These are phyloP conservation scores for Pleurozium schreberi DNA, from an alignment of 225 moss, liverwort and hornwort species.

Conservation along the genomic window DNA sequence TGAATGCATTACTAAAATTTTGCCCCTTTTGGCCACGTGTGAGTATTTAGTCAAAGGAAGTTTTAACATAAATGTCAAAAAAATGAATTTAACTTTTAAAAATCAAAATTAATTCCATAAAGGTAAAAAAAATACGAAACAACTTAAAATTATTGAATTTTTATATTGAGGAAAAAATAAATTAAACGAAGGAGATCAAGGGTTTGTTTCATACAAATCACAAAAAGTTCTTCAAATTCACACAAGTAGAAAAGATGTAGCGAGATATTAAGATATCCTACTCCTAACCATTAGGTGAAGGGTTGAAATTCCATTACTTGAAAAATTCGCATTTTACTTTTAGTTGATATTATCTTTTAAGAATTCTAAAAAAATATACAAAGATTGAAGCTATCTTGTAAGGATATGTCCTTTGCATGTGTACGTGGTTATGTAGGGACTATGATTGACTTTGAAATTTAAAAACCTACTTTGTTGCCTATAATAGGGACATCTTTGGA, in stretches of 20 bases:
- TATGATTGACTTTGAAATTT: background rate
- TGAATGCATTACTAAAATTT: background rate
- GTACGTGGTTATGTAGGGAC: fast-evolving
- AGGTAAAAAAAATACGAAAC: background rate
- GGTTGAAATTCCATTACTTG: fast-evolving
- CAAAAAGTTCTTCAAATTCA: background rate
- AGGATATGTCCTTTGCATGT: fast-evolving
- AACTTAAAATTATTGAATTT: background rate
- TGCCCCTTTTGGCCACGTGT: no score
- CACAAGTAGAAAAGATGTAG: background rate
- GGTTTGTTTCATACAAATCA: background rate
- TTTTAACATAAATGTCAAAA: background rate
- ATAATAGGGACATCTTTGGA: background rate
- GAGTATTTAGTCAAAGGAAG: no score
- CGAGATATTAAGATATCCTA: background rate
- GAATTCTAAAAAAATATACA: background rate
- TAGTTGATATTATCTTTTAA: background rate
- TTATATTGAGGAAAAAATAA: background rate
- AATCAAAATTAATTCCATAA: background rate
- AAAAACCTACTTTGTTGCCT: background rate
- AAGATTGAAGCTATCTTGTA: background rate
- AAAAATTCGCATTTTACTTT: no score
- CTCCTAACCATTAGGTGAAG: background rate
- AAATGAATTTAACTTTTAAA: background rate
- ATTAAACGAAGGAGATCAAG: no score